phyloP scores from a whole-genome alignment of 2,329 filamentous ascomycete genomes.

The Alternaria brassicicola region DNA sequence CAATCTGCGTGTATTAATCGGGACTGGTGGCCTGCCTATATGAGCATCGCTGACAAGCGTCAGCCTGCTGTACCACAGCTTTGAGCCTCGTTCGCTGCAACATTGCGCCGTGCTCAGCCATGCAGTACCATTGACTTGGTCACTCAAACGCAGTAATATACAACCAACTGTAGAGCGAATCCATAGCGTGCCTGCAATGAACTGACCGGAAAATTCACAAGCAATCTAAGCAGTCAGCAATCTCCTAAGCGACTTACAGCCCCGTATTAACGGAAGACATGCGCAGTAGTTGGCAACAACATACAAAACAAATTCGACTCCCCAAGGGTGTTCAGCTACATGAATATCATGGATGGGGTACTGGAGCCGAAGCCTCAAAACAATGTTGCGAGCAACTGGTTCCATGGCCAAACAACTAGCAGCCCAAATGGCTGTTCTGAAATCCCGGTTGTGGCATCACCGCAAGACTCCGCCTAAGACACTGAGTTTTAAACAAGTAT shows the following conservation, averaged over 20 bases:
- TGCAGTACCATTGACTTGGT: not conserved
- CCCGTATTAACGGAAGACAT: not conserved
- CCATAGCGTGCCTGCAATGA: not conserved
- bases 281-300: conserved; percentile 2
- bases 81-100: not conserved
- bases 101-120: conserved; percentile 19
- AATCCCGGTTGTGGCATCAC: not conserved
- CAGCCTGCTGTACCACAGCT: not conserved
- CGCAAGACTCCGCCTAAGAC: not conserved
- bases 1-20: conserved; percentile 4
- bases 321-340: conserved; percentile 2
- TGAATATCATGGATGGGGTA: conserved; percentile 5
- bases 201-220: conserved; percentile 6
- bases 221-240: conserved; percentile 11
- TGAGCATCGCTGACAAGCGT: conserved; percentile 3
- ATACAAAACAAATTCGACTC: conserved; percentile 1
- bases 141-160: conserved; percentile 6
- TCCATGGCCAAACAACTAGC: not conserved
- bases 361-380: not conserved
- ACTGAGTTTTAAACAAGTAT: not conserved
- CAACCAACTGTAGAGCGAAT: conserved; percentile 1
- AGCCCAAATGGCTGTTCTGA: not conserved
- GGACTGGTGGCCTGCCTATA: conserved; percentile 3
- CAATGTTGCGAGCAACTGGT: not conserved
- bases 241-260: conserved; percentile 5